Conservation (phyloP, 2,329 filamentous ascomycete genomes). For the Corniculantispora saksenae region DNA sequence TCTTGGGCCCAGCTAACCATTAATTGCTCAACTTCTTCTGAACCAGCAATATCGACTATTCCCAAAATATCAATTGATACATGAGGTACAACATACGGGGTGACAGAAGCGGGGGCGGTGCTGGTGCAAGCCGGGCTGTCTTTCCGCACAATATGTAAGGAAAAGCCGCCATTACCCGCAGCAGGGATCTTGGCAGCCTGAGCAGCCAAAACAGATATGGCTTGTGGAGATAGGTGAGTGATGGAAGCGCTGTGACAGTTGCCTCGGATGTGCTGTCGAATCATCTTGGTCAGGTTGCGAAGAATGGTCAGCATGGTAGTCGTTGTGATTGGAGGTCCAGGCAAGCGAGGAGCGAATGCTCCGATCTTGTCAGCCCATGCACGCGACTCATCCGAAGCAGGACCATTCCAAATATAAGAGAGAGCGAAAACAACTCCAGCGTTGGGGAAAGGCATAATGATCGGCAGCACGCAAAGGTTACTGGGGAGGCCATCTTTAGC, state of each 20-base stretch:
- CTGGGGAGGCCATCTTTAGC: conserved; percentile 25
- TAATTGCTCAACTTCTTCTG: conserved; percentile 26
- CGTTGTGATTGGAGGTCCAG: conserved; percentile 29
- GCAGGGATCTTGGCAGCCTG: conserved; percentile 26
- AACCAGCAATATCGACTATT: conserved; percentile 21
- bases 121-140: conserved; percentile 15
- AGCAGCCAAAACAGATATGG: conserved; percentile 29
- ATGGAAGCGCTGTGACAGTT: conserved; percentile 26
- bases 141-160: conserved; percentile 7
- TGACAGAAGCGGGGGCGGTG: conserved; percentile 29
- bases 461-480: conserved; percentile 30
- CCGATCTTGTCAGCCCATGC: conserved; percentile 31
- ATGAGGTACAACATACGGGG: conserved; percentile 33
- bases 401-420: conserved; percentile 35
- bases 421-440: conserved; percentile 30
- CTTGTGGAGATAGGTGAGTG: conserved; percentile 28
- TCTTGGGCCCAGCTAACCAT: conserved; percentile 28
- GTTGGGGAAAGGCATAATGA: conserved; percentile 32
- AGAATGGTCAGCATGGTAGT: conserved; percentile 26
- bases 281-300: conserved; percentile 21
- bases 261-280: conserved; percentile 27
- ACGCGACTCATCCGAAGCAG: conserved; percentile 32
- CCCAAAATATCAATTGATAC: conserved; percentile 39
- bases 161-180: conserved; percentile 25
- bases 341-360: conserved; percentile 28